Base-by-base conservation (phyloP, 192 early-diverging fungal genomes). In the Umbelopsis ramanniana region DNA sequence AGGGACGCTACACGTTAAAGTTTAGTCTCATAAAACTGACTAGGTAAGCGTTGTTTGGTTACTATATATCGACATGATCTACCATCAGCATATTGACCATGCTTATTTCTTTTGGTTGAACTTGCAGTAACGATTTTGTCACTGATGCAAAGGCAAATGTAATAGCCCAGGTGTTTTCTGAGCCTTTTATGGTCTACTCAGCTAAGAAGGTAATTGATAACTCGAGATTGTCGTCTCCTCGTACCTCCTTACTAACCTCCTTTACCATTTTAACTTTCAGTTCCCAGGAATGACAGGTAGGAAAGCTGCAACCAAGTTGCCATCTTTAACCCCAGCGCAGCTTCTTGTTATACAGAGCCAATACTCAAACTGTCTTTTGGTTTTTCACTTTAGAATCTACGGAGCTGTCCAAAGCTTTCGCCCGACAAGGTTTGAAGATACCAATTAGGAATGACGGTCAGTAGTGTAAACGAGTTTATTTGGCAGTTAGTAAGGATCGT, bases 251-350 rank as follows among this genome's bases (percentile, higher is more conserved):
- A 43, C 40, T 43, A 43, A 43, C 40, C 11, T 1, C 6, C 6
- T 6, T 12, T 43, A 4, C 40, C 11, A 4, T 12, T 43, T 43
- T 43, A 7, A 11, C 40, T 43, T 43, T 43, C 11, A 74, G 70
- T 93, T 92, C 69, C 92, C 92, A 0, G 92, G 92, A 57, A 93
- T 93, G 92, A 93, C 89, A 73, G 91, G 91, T 92, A 85, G 60
- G 40, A 43, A 43, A 43, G 40, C 40, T 12, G 11, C 40, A 6
- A 43, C 8, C 11, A 43, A 43, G 29, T 29, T 29, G 29, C 70
- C 46, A 50, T 6, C 9, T 1, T 50, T 17, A 17, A 50, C 40
- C 40, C 40, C 8, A 43, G 40, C 1, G 11, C 17, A 17, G 5
- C 43, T 10, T 33, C 1, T 14, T 46, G 17, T 21, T 12, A 68